phyloP scores from a whole-genome alignment of 2,329 filamentous ascomycete species.

The Beauveria bassiana region DNA sequence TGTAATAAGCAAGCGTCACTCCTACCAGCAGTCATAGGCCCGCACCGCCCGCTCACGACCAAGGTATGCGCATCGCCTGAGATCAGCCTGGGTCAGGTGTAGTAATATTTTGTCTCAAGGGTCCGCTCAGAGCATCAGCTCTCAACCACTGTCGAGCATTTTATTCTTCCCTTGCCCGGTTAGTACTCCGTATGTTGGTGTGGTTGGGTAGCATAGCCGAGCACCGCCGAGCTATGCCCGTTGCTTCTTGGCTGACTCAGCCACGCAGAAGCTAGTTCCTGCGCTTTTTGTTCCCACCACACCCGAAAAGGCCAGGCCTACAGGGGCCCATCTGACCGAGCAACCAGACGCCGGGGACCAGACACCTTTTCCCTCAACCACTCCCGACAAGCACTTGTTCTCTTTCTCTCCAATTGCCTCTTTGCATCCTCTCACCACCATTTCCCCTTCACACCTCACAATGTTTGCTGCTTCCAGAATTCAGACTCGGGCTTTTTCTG shows the following conservation, averaged over 20 bases:
- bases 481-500: slow-evolving; percentile 76
- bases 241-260: neutral
- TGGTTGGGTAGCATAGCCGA: neutral
- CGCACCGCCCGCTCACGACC: neutral
- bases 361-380: slow-evolving; percentile 11
- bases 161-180: neutral
- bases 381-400: neutral
- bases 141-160: no score
- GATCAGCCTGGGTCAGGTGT: slow-evolving; percentile 1
- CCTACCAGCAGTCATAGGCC: no score
- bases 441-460: slow-evolving; percentile 17
- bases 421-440: slow-evolving; percentile 14
- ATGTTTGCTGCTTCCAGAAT: slow-evolving; percentile 70
- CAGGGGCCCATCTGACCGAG: slow-evolving; percentile 5
- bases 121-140: neutral
- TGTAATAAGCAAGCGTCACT: neutral
- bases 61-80: neutral
- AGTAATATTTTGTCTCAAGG: neutral
- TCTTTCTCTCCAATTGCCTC: slow-evolving; percentile 13
- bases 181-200: neutral
- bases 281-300: slow-evolving; percentile 2
- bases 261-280: slow-evolving; percentile 5
- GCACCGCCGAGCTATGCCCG: slow-evolving; percentile 9
- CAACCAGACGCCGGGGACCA: neutral
- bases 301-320: neutral